Evolutionary conservation across 129 eudicot genomes (phyloP).

Genomic region (Escallonia herrerae): DNA sequence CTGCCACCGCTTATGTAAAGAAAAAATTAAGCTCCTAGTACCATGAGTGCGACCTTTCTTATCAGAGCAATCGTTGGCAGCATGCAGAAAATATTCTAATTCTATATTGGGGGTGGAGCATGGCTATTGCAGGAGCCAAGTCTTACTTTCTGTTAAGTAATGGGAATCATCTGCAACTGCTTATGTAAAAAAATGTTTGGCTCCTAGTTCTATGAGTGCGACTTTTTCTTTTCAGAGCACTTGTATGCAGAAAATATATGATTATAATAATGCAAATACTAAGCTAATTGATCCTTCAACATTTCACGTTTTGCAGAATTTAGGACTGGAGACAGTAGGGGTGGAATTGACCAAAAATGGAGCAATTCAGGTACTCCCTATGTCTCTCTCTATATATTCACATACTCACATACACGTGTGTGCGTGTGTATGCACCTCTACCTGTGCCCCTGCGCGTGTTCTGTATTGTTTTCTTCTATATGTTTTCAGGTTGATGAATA

Average conservation of each 20-base stretch:
- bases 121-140: too few relatives aligned
- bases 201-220: not conserved
- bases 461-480: not conserved
- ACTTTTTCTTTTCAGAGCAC: not conserved
- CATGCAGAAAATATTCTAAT: too few relatives aligned
- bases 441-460: not conserved
- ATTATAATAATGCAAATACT: not conserved
- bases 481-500: slow-evolving; percentile 80
- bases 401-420: not conserved
- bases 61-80: too few relatives aligned
- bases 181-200: not conserved
- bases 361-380: slow-evolving; percentile 65
- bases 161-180: not conserved
- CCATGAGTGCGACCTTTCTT: too few relatives aligned
- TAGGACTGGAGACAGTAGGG: slow-evolving; percentile 85
- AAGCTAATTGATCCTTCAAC: slow-evolving; percentile 2
- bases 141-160: too few relatives aligned
- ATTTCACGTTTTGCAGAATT: slow-evolving; percentile 47
- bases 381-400: not conserved
- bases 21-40: too few relatives aligned
- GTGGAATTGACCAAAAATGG: slow-evolving; percentile 78
- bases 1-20: too few relatives aligned
- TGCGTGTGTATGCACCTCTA: not conserved
- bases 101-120: too few relatives aligned
- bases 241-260: not conserved